Evolutionary conservation across 108 stramenopile species (phyloP), one percentile per base, ranked within the genome.

Genomic region (Cyclotella kingstonii): DNA sequence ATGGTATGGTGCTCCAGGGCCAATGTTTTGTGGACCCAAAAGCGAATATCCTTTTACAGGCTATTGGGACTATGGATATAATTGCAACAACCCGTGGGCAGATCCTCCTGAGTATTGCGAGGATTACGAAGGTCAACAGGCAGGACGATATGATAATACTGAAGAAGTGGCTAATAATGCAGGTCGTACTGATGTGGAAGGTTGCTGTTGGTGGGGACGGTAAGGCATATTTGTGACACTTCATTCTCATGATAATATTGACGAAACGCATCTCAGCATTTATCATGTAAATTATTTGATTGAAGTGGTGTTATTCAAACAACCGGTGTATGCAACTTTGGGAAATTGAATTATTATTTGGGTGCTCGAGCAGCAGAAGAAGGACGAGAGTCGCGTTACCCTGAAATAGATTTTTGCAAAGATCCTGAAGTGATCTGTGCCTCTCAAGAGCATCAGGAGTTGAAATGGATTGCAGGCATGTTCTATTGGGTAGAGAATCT

Each of bases 1-100:
- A 42, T 77, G 76, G 76, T 77, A 64, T 35, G 76, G 76, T 8
- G 76, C 76, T 27, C 76, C 76, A 22, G 68, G 66, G 2, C 76
- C 76, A 7, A 25, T 77, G 11, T 52, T 59, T 18, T 77, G 76
- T 41, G 76, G 68, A 4, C 76, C 76, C 3, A 71, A 71, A 36
- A 48, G 61, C 2, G 44, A 65, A n/a, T 54, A 71, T 2, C 36
- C 35, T 8, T 54, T 51, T 17, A 64, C 45, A 41, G 70, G 70
- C 4, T 55, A 25, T 11, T 71, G 63, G 70, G 52, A 64, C 8
- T 15, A 39, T 18, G 17, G 8, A 18, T 63, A 70, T 39, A 4
- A 15, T 42, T 39, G 63, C 51, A 39, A 68, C 62, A 58, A 71
- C 4, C 27, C 27, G 0, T 71, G 70, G 70, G 70, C 70, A 0